These are phyloP conservation scores for Trichoderma koningiopsis DNA, from an alignment of 2,329 filamentous ascomycete species.

Conservation along the genomic window DNA sequence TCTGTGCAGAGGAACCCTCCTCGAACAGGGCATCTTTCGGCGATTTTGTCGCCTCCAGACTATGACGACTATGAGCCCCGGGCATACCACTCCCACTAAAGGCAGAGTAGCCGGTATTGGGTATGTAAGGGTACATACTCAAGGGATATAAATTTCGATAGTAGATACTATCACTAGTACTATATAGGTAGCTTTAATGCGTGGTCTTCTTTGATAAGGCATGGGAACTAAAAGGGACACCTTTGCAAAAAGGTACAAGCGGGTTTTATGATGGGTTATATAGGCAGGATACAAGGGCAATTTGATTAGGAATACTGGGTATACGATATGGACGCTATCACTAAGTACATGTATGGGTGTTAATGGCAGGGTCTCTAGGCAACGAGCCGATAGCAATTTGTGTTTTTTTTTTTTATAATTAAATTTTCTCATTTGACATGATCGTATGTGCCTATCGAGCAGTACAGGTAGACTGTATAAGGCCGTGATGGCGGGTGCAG, in stretches of 20 bases:
- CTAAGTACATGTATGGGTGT: neutral
- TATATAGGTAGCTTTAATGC: neutral
- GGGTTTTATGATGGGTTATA: neutral
- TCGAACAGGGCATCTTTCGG: constrained; percentile 42
- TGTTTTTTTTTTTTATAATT: neutral
- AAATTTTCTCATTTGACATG: neutral
- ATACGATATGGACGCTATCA: neutral
- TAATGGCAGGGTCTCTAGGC: neutral
- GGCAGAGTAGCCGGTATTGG: too few species aligned
- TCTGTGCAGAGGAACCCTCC: constrained; percentile 31
- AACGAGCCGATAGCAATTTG: neutral
- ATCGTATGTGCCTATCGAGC: too few species aligned
- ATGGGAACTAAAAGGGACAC: neutral
- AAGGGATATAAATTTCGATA: neutral
- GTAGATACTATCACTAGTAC: neutral
- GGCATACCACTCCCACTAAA: neutral
- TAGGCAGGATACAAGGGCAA: neutral
- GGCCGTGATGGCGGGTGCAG: neutral
- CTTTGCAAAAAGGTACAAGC: neutral
- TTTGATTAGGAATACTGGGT: neutral
- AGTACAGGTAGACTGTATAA: neutral
- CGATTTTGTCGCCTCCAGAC: constrained; percentile 27
- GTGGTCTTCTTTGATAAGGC: neutral
- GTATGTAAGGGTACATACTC: neutral
- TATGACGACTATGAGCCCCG: constrained; percentile 23